Evolutionary conservation across 352 stramenopile species (phyloP).

Genomic region (Pythium phragmiticola): DNA sequence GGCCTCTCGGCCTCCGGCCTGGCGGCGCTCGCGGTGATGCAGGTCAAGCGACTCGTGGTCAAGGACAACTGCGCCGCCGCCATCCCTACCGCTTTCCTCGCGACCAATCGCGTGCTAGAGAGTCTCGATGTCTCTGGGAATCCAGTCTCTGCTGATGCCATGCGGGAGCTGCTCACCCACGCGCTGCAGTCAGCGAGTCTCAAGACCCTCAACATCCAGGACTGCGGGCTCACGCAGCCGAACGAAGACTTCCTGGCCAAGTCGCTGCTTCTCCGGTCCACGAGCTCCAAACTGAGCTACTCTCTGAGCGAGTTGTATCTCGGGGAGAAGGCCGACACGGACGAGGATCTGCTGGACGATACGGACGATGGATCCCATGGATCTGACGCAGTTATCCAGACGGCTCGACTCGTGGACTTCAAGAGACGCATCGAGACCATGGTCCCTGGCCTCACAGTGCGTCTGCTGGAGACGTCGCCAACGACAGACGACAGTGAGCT

Average conservation of each 20-base stretch:
- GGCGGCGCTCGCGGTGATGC: slow-evolving; percentile 28
- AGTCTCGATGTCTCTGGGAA: slow-evolving; percentile 38
- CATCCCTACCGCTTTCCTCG: slow-evolving; percentile 28
- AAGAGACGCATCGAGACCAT: slow-evolving; percentile 13
- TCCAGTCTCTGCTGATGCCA: slow-evolving; percentile 32
- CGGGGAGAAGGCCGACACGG: slow-evolving; percentile 9
- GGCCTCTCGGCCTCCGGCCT: slow-evolving; percentile 40
- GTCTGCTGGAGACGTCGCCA: slow-evolving; percentile 6
- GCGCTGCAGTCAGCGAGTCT: slow-evolving; percentile 15
- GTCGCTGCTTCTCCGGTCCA: slow-evolving; percentile 11
- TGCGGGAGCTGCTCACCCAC: slow-evolving; percentile 33
- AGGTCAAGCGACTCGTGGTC: slow-evolving; percentile 26
- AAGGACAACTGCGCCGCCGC: slow-evolving; percentile 38
- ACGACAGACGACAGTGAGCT: background rate
- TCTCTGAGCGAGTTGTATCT: slow-evolving; percentile 11
- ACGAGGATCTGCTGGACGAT: slow-evolving; percentile 19
- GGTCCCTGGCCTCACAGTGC: slow-evolving; percentile 6
- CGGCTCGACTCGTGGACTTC: slow-evolving; percentile 7
- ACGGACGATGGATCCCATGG: slow-evolving; percentile 4
- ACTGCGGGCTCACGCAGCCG: slow-evolving; percentile 30
- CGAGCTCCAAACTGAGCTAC: slow-evolving; percentile 1
- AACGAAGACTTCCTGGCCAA: slow-evolving; percentile 18
- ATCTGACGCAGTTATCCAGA: no score
- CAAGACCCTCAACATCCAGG: slow-evolving; percentile 32
- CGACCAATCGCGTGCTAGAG: slow-evolving; percentile 28